These are phyloP conservation scores for Penicillium sp. DNA, from an alignment of 2,329 filamentous ascomycete genomes.

Conservation along the genomic window DNA sequence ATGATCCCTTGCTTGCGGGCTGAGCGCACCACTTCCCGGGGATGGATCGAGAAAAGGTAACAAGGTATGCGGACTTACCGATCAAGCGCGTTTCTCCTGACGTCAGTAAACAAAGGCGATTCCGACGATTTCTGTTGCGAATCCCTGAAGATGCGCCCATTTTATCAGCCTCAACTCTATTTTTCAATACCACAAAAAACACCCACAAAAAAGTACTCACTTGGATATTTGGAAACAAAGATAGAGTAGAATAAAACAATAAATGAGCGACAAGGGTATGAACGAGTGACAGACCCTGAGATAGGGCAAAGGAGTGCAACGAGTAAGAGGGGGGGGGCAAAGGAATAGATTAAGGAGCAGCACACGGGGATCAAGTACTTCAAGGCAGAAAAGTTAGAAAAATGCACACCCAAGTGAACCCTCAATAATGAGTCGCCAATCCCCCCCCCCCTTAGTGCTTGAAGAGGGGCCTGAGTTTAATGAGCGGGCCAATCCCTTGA, in stretches of 20 bases:
- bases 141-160: constrained; percentile 1
- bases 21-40: constrained; percentile 6
- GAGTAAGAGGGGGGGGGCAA: constrained; percentile 6
- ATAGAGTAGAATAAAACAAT: neutral
- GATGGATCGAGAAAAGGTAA: constrained; percentile 4
- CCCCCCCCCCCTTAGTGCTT: constrained; percentile 10
- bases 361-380: constrained; percentile 21
- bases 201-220: neutral
- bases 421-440: constrained; percentile 6
- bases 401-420: neutral
- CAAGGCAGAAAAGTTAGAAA: neutral
- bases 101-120: constrained; percentile 22
- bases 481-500: constrained; percentile 23
- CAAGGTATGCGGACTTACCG: constrained; percentile 22
- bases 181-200: neutral
- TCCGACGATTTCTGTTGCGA: neutral
- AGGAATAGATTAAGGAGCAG: constrained; percentile 4
- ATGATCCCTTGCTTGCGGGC: constrained; percentile 24
- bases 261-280: constrained; percentile 5
- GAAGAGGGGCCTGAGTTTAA: constrained; percentile 12
- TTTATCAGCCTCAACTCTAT: constrained; percentile 9
- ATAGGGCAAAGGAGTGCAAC: constrained; percentile 10
- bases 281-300: constrained; percentile 16
- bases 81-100: constrained; percentile 20
- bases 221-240: neutral